Base-by-base conservation (phyloP, 1,284 basidiomycete genomes). In the Abortiporus biennis region DNA sequence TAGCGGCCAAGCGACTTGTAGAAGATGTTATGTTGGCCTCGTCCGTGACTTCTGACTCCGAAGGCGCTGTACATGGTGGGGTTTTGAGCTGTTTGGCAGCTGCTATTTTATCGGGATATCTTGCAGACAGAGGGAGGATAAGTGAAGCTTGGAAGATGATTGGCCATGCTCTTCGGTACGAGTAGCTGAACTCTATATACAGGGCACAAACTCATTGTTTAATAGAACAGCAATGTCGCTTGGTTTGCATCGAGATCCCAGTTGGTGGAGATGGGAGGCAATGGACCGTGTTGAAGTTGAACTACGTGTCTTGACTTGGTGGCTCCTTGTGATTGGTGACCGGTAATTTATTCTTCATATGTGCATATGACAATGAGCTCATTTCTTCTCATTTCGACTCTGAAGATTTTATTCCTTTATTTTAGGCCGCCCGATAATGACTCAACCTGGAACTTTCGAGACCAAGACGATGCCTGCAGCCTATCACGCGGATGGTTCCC, bases 81-180 rank as follows among this genome's bases (percentile, higher is more conserved):
- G 66, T 72, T 0, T 56, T 74, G 8, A 64, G 64, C 15, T 74
- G 71, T 45, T 55, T 76, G 21, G 72, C 72, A 1, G 63, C 68
- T 2, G 67, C 67, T 1, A 50, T 76, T 27, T 59, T 75, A 9
- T 64, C 65, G 20, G 62, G 62, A 35, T 74, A 70, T 48, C 62
- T 76, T n/a, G 64, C 68, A 1, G 68, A 71, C 40, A 55, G 65
- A 21, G 72, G 74, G 2, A 63, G 67, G 29, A 58, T 71, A 20
- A 74, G 70, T 46, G 74, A 76, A 50, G 71, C 72, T 2, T 76
- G 74, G 74, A 74, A 74, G 57, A 49, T 77, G 30, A 56, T 68
- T 12, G 73, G 74, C 1, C 59, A 53, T 29, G 31, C 37, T 15
- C 21, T 43, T 27, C 24, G 40, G 32, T 35, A 20, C 16, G 24